phyloP scores from a whole-genome alignment of 805 yeast genomes.

The Wickerhamiella qilinensis region DNA sequence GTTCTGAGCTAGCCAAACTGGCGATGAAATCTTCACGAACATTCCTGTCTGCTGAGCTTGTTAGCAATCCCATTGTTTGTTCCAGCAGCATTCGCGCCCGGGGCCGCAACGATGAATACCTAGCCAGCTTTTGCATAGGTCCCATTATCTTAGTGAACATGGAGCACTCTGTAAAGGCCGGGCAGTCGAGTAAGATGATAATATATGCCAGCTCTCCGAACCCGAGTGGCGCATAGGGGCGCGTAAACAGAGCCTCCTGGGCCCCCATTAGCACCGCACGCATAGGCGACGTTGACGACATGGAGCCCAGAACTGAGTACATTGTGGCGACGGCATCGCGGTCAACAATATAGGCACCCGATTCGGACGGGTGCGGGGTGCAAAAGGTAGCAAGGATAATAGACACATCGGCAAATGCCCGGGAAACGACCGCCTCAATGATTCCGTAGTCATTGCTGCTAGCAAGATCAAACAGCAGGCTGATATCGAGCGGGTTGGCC shows the following conservation, averaged over 20 bases:
- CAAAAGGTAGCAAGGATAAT: constrained; percentile 9
- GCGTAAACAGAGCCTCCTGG: constrained; percentile 11
- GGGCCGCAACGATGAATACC: constrained; percentile 15
- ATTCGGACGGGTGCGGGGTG: neutral
- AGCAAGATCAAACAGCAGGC: constrained; percentile 11
- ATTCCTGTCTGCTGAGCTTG: constrained; percentile 29
- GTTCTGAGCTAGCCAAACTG: constrained; percentile 37
- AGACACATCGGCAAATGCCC: constrained; percentile 10
- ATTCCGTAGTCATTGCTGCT: constrained; percentile 9
- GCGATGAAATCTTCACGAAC: constrained; percentile 30
- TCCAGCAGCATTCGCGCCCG: constrained; percentile 53
- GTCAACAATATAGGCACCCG: constrained; percentile 1
- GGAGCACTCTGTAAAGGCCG: constrained; percentile 15
- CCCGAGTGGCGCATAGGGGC: constrained; percentile 9
- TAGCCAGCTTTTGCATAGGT: constrained; percentile 16
- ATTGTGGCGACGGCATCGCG: constrained; percentile 5
- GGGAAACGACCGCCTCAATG: constrained; percentile 13
- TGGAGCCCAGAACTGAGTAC: constrained; percentile 9
- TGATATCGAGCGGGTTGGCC: constrained; percentile 9
- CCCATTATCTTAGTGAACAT: constrained; percentile 19
- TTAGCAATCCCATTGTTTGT: constrained; percentile 49
- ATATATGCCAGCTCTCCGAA: constrained; percentile 12
- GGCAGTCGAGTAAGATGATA: constrained; percentile 14
- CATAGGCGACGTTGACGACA: constrained; percentile 14
- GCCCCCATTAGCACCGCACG: constrained; percentile 18